Base-by-base conservation (phyloP, 1,284 basidiomycete genomes). In the Tilletia indica region DNA sequence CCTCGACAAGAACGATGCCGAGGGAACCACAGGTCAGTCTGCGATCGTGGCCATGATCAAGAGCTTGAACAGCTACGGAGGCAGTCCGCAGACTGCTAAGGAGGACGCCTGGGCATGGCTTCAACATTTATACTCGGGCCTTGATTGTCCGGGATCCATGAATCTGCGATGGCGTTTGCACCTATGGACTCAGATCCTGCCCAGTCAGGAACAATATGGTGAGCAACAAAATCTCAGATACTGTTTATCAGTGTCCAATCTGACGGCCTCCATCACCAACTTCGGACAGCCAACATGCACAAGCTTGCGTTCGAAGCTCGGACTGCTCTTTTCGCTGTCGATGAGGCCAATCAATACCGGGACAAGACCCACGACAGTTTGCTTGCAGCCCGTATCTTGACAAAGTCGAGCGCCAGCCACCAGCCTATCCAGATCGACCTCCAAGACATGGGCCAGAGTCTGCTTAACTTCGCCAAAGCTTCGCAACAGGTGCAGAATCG, bases 311-410 rank as follows among this genome's bases (percentile, higher is more conserved):
- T 64, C 14, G 38, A 64, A 36, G 36, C 8, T 6, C 12, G 36
- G 39, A 36, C 34, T 4, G 61, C 61, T 16, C 36, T 64, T 14
- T 64, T 64, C 36, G 61, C 61, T 21, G 38, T 64, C 61, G 61
- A 64, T 14, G 61, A 34, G 61, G 36, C 61, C 2, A 64, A 64
- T 21, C 61, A 64, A 34, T 64, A 64, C 61, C 61, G 61, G 36
- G 36, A 64, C 36, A 39, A 39, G 12, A 39, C 61, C 4, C 19
- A 38, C 11, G 36, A 64, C 21, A 36, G 14, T 25, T 38, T 64
- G 61, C 61, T 64, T 64, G 36, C 61, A 34, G 34, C 31, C 6
- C 31, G 34, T 3, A 25, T 64, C 34, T 64, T 45, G 42, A 45
- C 42, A 45, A 14, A 45, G 14, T 45, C 42, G 14, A 14, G 14